Evolutionary conservation across 345 rosid genomes (phyloP), one percentile per base, ranked within the genome.

Genomic region (Arabis hirsuta): DNA sequence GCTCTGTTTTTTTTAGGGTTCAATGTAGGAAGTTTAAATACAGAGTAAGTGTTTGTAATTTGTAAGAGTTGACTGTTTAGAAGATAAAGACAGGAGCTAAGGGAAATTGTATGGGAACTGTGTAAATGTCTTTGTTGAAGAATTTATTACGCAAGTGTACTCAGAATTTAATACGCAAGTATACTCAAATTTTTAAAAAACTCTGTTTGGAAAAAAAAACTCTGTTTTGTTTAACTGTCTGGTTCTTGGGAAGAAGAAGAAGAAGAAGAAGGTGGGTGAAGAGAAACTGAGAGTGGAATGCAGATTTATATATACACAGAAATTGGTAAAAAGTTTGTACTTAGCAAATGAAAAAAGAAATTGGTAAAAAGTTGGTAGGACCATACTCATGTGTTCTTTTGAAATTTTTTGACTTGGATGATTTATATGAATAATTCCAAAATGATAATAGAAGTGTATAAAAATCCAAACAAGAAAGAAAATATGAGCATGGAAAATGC

Each of bases 281-380:
- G 54, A 41, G 44, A 57, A 65, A 57, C 46, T 65, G 9, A 19
- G 13, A 27, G 31, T 59, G n/a, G 53, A 57, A 20, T 56, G 72
- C 13, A 20, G 45, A 65, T 65, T 65, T 73, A 73, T 73, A 73
- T 65, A 65, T 67, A 57, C 27, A 55, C 12, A 2, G 24, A 64
- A 26, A 24, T 38, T 55, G 51, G 63, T 54, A 14, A 54, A 72
- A 72, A 53, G 69, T 62, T 29, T n/a, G 45, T 46, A 32, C 46
- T 36, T 36, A 36, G 11, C 20, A 56, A 69, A n/a, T 31, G 22
- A 66, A 10, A 27, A 29, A 67, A 27, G 14, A 43, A 45, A 43
- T 57, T 22, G 56, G 76, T 55, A 29, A 73, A 46, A 56, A 57
- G 36, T 41, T 55, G 14, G 52, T 65, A 48, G 65, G 71, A 9